Evolutionary conservation across 306 rosid species (phyloP).

Genomic region (Fragaria ananassa): DNA sequence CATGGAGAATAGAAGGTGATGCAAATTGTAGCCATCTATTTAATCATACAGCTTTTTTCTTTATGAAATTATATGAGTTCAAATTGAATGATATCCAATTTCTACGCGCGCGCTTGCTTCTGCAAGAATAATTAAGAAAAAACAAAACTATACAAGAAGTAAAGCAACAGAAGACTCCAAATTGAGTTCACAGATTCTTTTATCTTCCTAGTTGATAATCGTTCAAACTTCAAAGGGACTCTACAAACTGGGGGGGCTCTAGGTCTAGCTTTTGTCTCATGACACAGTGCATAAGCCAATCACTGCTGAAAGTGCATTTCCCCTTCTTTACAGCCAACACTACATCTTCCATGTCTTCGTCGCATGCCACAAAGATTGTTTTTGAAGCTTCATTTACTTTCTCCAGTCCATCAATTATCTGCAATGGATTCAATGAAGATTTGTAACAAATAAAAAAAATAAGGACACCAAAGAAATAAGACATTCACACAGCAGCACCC

Average conservation of each 20-base stretch:
- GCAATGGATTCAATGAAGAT: background rate
- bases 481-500: background rate
- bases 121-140: too few relatives aligned
- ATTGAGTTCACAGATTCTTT: too few relatives aligned
- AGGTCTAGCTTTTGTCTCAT: slow-evolving; percentile 86
- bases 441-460: background rate
- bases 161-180: too few relatives aligned
- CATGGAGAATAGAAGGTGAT: too few relatives aligned
- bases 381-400: slow-evolving; percentile 47
- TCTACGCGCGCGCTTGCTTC: too few relatives aligned
- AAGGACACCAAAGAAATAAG: background rate
- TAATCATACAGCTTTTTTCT: too few relatives aligned
- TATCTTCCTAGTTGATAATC: too few relatives aligned
- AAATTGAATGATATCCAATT: too few relatives aligned
- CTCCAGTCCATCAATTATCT: slow-evolving; percentile 48
- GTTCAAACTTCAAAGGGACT: slow-evolving; percentile 30
- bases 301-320: slow-evolving; percentile 63
- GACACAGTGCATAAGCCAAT: slow-evolving; percentile 87
- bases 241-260: slow-evolving; percentile 75
- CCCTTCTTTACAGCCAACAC: slow-evolving; percentile 64
- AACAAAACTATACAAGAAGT: too few relatives aligned
- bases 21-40: too few relatives aligned
- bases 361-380: slow-evolving; percentile 65
- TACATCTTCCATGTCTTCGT: slow-evolving; percentile 76
- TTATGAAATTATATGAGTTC: too few relatives aligned